phyloP scores from a whole-genome alignment of 495 filamentous ascomycete species.

The Acidomyces sp. region DNA sequence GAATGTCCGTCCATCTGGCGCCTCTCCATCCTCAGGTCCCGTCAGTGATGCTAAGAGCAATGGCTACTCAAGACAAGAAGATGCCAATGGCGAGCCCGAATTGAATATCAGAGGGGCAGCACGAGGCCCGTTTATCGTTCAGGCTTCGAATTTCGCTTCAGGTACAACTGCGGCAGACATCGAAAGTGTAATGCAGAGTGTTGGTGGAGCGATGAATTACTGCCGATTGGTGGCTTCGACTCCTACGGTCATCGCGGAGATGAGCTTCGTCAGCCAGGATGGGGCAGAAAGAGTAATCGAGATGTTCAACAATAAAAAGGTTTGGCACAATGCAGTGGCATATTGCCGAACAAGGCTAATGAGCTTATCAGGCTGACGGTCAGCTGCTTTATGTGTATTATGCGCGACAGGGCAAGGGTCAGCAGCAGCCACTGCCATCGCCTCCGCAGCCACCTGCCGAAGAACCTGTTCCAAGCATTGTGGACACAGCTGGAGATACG shows the following conservation, averaged over 20 bases:
- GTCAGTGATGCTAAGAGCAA: slow-evolving; percentile 16
- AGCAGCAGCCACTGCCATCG: not conserved
- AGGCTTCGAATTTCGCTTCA: slow-evolving; percentile 78
- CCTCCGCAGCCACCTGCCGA: not conserved
- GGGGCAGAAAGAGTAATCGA: slow-evolving; percentile 68
- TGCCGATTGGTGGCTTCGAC: slow-evolving; percentile 57
- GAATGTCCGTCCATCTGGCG: slow-evolving; percentile 27
- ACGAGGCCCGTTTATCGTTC: slow-evolving; percentile 60
- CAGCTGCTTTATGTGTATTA: slow-evolving; percentile 57
- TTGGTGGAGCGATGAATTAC: slow-evolving; percentile 54
- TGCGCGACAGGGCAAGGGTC: slow-evolving; percentile 36
- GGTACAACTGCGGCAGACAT: slow-evolving; percentile 94
- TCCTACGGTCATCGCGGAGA: slow-evolving; percentile 76
- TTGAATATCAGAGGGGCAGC: slow-evolving; percentile 70
- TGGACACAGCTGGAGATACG: slow-evolving; percentile 8
- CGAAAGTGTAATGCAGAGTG: slow-evolving; percentile 64
- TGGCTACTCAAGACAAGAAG: slow-evolving; percentile 8
- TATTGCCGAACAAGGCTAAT: not conserved
- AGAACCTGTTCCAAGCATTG: not conserved
- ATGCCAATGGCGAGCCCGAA: slow-evolving; percentile 29
- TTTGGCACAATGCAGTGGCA: slow-evolving; percentile 24
- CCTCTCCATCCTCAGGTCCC: slow-evolving; percentile 21
- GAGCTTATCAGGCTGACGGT: slow-evolving; percentile 59
- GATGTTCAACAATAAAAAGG: slow-evolving; percentile 77
- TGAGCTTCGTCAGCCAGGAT: slow-evolving; percentile 63